Evolutionary conservation across 495 filamentous ascomycete genomes (phyloP).

Genomic region (Trypethelium eluteriae): DNA sequence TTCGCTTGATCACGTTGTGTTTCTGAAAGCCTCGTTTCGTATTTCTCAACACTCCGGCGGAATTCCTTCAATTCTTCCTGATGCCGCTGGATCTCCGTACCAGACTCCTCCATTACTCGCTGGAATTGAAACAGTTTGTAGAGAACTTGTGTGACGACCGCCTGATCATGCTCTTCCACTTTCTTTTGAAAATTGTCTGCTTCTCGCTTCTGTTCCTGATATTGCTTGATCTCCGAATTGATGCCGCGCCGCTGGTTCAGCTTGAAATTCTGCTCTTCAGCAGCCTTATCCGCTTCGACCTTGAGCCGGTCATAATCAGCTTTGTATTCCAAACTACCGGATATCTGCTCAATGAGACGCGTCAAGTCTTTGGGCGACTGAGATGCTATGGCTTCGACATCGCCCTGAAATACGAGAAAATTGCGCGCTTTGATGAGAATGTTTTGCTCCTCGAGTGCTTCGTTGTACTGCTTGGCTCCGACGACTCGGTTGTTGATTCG

Average conservation of each 20-base stretch:
- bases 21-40: conserved; percentile 70
- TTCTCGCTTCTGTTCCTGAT: conserved; percentile 93
- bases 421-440: conserved; percentile 97
- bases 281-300: conserved; percentile 72
- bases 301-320: conserved; percentile 87
- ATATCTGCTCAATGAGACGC: conserved; percentile 92
- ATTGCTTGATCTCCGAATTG: conserved; percentile 96
- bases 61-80: conserved; percentile 96
- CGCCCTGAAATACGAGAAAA: conserved; percentile 96
- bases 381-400: conserved; percentile 95
- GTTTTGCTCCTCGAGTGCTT: conserved; percentile 84
- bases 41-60: conserved; percentile 77
- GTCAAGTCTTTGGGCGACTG: conserved; percentile 93
- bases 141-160: conserved; percentile 86
- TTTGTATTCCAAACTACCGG: conserved; percentile 91
- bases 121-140: conserved; percentile 99
- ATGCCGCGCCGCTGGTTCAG: conserved; percentile 83
- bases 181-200: conserved; percentile 86
- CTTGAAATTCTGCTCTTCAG: conserved; percentile 79
- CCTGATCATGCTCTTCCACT: conserved; percentile 80
- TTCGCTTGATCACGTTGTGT: conserved; percentile 80
- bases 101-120: conserved; percentile 82
- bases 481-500: conserved; percentile 90
- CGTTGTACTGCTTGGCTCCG: conserved; percentile 86
- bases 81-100: conserved; percentile 81